Evolutionary conservation across 2,329 filamentous ascomycete species (phyloP), one percentile per base, ranked within the genome.

Genomic region (Trichoderma sp.): DNA sequence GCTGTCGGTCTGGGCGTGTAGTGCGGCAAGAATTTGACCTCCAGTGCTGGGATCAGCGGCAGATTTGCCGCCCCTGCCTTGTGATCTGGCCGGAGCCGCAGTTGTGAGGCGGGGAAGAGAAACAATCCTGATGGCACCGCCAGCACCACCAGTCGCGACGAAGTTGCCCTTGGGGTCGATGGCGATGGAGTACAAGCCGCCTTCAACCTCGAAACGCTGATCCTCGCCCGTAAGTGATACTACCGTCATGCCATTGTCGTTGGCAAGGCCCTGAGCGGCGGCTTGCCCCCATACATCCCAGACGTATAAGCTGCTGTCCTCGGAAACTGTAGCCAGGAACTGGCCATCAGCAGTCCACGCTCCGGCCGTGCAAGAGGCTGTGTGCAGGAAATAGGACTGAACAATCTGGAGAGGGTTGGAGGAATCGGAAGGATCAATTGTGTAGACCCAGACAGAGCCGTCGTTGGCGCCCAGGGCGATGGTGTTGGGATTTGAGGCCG

Each of bases 361-460:
- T 69, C 96, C 96, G 8, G 94, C 95, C 1, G 96, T 98, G 81
- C 92, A 96, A 32, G 92, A 83, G 21, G 82, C 91, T 3, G 92
- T 95, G 82, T 98, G 96, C 30, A 96, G 85, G 84, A 97, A 97
- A 83, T 96, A 97, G 30, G 91, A 91, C 82, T 97, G 93, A 5
- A 96, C 86, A 76, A 98, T 96, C 74, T 90, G 89, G 65, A 98
- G 84, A 8, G 92, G 81, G 75, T 82, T 84, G 60, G 80, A 80
- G 39, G 80, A 54, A 71, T 92, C 89, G 66, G 84, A 83, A 34
- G 87, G 82, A 78, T 94, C 90, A 75, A 98, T 86, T n/a, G 89
- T 90, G 82, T 97, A 97, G 11, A 99, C 91, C 96, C 96, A 99
- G 52, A 97, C 94, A 63, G 90, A 94, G 67, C 96, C 96, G 77